Conservation (phyloP, 495 filamentous ascomycete genomes). For the Hypoxylon cercidicola region DNA sequence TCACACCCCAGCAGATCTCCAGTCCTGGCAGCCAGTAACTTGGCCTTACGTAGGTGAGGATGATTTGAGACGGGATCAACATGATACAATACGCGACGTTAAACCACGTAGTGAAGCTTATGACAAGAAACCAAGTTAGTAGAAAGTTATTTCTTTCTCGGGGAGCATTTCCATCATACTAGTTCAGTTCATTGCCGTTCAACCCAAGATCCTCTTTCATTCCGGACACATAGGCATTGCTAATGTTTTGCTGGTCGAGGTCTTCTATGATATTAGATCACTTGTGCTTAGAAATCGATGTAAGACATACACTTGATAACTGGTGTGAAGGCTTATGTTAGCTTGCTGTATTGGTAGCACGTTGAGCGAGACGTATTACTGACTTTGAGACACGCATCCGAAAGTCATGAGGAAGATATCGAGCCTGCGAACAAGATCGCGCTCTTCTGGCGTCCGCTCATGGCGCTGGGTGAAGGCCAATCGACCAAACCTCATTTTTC, state of each 20-base stretch:
- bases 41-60: constrained; percentile 57
- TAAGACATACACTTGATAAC: constrained; percentile 48
- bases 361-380: constrained; percentile 4
- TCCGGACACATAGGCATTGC: constrained; percentile 55
- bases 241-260: constrained; percentile 57
- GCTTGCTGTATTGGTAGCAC: not conserved
- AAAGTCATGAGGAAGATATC: constrained; percentile 57
- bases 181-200: constrained; percentile 54
- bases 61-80: constrained; percentile 62
- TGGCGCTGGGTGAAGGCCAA: constrained; percentile 35
- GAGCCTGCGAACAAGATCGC: constrained; percentile 51
- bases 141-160: not conserved
- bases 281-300: not conserved
- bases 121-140: not conserved
- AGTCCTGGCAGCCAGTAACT: constrained; percentile 55
- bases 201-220: constrained; percentile 57
- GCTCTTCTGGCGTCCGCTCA: constrained; percentile 47
- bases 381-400: constrained; percentile 54
- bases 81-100: constrained; percentile 58
- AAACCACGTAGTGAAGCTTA: constrained; percentile 64
- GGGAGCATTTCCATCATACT: constrained; percentile 30
- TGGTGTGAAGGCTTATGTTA: constrained; percentile 19
- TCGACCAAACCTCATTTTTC: constrained; percentile 25
- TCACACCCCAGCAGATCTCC: constrained; percentile 56
- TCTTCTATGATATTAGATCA: constrained; percentile 34